Percentiles rank a stretch among this genome's conserved stretches.
Conservation (phyloP, 164 flowering plant species). For the Annona cherimola region DNA sequence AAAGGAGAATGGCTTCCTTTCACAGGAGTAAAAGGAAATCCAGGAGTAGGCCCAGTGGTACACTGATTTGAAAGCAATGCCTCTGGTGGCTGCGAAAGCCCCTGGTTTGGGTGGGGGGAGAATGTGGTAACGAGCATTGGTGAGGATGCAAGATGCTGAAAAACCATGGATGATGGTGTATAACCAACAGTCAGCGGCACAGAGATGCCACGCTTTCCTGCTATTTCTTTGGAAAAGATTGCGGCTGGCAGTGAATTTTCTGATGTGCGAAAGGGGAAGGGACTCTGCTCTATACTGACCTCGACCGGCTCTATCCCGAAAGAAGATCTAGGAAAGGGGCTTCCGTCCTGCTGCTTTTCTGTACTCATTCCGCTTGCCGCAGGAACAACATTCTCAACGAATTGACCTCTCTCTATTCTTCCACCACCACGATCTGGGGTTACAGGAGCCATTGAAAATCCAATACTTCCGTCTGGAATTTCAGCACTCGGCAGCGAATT, state of each 20-base stretch:
- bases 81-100: neutral
- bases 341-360: constrained; percentile 11
- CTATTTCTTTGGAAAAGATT: constrained; percentile 11
- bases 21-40: neutral
- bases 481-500: constrained; percentile 22
- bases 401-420: neutral
- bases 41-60: neutral
- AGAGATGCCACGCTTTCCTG: constrained; percentile 16
- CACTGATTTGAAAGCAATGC: neutral
- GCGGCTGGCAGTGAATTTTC: constrained; percentile 5
- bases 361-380: constrained; percentile 7
- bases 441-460: constrained; percentile 15
- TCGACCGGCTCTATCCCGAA: constrained; percentile 4
- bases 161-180: no score
- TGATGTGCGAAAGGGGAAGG: neutral
- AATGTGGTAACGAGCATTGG: neutral
- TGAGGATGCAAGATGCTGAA: neutral
- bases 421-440: constrained; percentile 12
- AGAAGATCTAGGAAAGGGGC: neutral
- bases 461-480: constrained; percentile 1
- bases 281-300: neutral
- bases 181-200: no score
- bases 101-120: neutral
- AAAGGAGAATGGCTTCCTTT: constrained; percentile 5
- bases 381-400: constrained; percentile 5